Evolutionary conservation across 108 stramenopile genomes (phyloP).

Genomic region (Fragilaria radians): DNA sequence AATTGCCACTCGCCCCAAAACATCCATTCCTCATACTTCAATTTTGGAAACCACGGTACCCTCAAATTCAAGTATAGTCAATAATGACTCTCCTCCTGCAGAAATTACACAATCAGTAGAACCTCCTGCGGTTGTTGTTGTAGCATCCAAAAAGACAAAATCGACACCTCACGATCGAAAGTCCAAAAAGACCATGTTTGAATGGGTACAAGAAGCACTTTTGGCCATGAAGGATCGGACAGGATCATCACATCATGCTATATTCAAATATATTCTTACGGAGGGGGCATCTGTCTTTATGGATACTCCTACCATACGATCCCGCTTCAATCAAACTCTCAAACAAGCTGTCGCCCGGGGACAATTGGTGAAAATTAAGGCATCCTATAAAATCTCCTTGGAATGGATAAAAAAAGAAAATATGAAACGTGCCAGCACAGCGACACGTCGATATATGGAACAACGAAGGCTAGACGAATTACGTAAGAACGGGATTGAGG

Average conservation of each 20-base stretch:
- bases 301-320: conserved; percentile 33
- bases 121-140: too few species aligned
- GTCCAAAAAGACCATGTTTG: conserved; percentile 31
- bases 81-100: too few species aligned
- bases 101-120: too few species aligned
- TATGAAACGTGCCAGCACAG: conserved; percentile 29
- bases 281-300: conserved; percentile 26
- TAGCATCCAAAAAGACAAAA: not conserved
- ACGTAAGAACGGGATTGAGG: too few species aligned
- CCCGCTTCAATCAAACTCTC: conserved; percentile 39
- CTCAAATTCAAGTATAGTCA: too few species aligned
- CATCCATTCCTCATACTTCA: too few species aligned
- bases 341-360: conserved; percentile 55
- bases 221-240: conserved; percentile 65
- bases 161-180: not conserved
- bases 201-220: conserved; percentile 65
- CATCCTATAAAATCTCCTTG: conserved; percentile 61
- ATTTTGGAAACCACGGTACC: too few species aligned
- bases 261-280: conserved; percentile 66
- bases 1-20: too few species aligned
- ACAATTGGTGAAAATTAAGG: conserved; percentile 60
- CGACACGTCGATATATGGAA: conserved; percentile 37
- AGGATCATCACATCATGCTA: conserved; percentile 58
- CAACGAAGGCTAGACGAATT: too few species aligned
- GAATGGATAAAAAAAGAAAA: conserved; percentile 48